Evolutionary conservation across 352 stramenopile genomes (phyloP).

Genomic region (Paralagenidium karlingii): DNA sequence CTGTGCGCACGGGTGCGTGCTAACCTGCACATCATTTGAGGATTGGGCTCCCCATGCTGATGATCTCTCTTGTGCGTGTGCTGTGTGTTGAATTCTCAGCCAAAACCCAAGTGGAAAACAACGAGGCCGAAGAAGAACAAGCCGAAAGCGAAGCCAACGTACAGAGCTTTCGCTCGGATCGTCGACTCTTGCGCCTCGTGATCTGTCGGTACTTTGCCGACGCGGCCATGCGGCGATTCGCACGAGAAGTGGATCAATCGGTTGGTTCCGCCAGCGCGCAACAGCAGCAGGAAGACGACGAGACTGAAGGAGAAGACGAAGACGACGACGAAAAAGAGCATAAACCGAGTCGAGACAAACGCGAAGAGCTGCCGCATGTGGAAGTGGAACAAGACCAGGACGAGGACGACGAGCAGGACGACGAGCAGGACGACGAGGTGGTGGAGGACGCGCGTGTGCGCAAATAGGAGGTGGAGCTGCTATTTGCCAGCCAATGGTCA

Average conservation of each 20-base stretch:
- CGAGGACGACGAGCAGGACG: too few species aligned
- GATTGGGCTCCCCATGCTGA: too few species aligned
- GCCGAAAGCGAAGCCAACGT: constrained; percentile 50
- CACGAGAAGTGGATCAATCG: constrained; percentile 33
- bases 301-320: constrained; percentile 2
- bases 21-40: neutral
- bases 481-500: too few species aligned
- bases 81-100: too few species aligned
- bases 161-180: constrained; percentile 73
- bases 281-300: neutral
- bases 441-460: too few species aligned
- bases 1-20: constrained; percentile 27
- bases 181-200: constrained; percentile 54
- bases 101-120: constrained; percentile 33
- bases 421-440: too few species aligned
- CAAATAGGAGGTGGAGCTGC: too few species aligned
- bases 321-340: constrained; percentile 6
- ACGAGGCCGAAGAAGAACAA: constrained; percentile 32
- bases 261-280: too few species aligned
- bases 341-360: too few species aligned
- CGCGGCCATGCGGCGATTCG: constrained; percentile 48
- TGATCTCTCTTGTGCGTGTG: too few species aligned
- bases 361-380: too few species aligned
- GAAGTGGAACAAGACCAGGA: too few species aligned
- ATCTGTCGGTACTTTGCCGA: constrained; percentile 59